Evolutionary conservation across 331 rosid species (phyloP), one percentile per base, ranked within the genome.

Genomic region (Phaseolus coccineus): DNA sequence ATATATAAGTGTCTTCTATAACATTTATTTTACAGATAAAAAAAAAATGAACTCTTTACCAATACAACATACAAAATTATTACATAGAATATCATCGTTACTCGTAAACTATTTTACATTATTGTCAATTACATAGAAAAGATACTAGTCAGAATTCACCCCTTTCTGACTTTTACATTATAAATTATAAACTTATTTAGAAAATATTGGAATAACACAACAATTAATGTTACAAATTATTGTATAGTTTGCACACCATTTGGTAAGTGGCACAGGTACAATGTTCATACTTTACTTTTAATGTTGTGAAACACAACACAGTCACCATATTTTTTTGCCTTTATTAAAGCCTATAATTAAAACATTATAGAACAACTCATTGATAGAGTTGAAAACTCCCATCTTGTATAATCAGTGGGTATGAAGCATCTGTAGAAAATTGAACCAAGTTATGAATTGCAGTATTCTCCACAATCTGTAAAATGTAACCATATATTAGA

Each of bases 381-480:
- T 70, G 46, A 76, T 88, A 88, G 76, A 78, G 73, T 53, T 85
- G 91, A 81, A 89, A 87, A 82, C 82, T 78, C 28, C 80, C 91
- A 85, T 83, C 83, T 71, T 86, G 89, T 84, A 89, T 83, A 56
- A 86, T 81, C 76, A 85, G 69, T 40, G 93, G 96, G 74, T 81
- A 85, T 11, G 83, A 53, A 31, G 74, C 69, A 65, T 85, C 86
- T 59, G 75, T 51, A 30, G 78, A 71, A 81, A 84, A 68, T 71
- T 90, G 89, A 48, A 73, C 81, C 24, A 82, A 81, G 89, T 81
- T 63, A 72, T 84, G 47, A 44, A 66, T 12, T 73, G 77, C 83
- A 28, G 66, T 62, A 83, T 83, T 85, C 88, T 87, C 97, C 82
- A 81, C 85, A 44, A 93, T 69, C 97, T 93, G 84, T 63, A 85